These are phyloP conservation scores for Penicillium sp. DNA, from an alignment of 2,329 filamentous ascomycete species.

Conservation along the genomic window DNA sequence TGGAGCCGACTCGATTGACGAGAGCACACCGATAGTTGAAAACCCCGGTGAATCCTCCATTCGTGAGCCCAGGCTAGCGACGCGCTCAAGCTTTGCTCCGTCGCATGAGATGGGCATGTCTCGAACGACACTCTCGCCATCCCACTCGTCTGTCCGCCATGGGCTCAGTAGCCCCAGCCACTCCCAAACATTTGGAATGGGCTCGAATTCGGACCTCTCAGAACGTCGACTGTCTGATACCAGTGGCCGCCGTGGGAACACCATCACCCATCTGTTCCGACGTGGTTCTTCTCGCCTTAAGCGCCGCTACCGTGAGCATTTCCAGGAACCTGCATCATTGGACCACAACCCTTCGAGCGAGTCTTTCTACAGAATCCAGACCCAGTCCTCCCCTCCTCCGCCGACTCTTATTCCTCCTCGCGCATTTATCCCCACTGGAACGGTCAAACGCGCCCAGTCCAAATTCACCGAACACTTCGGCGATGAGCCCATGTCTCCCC, in stretches of 20 bases:
- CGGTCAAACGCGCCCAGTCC: conserved; percentile 79
- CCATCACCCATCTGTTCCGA: conserved; percentile 75
- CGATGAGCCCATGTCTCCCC: conserved; percentile 81
- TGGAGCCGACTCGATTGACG: conserved; percentile 26
- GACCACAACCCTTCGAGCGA: conserved; percentile 91
- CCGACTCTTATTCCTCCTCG: conserved; percentile 38
- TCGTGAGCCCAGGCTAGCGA: conserved; percentile 27
- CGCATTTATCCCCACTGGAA: conserved; percentile 51
- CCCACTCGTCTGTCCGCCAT: conserved; percentile 49
- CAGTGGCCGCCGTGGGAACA: conserved; percentile 45
- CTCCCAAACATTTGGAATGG: conserved; percentile 54
- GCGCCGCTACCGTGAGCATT: conserved; percentile 54
- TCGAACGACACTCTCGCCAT: conserved; percentile 33
- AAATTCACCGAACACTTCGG: conserved; percentile 91
- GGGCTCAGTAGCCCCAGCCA: conserved; percentile 52
- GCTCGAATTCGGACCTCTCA: conserved; percentile 55
- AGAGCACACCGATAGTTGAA: conserved; percentile 33
- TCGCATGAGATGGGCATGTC: conserved; percentile 38
- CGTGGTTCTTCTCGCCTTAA: conserved; percentile 60
- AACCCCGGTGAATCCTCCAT: conserved; percentile 38
- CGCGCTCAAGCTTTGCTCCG: conserved; percentile 33
- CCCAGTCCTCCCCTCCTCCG: conserved; percentile 50
- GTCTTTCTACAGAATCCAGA: conserved; percentile 67
- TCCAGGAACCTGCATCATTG: conserved; percentile 64
- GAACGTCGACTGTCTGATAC: conserved; percentile 58